Evolutionary conservation across 495 filamentous ascomycete species (phyloP).

Genomic region (Bryoglossum gracile): DNA sequence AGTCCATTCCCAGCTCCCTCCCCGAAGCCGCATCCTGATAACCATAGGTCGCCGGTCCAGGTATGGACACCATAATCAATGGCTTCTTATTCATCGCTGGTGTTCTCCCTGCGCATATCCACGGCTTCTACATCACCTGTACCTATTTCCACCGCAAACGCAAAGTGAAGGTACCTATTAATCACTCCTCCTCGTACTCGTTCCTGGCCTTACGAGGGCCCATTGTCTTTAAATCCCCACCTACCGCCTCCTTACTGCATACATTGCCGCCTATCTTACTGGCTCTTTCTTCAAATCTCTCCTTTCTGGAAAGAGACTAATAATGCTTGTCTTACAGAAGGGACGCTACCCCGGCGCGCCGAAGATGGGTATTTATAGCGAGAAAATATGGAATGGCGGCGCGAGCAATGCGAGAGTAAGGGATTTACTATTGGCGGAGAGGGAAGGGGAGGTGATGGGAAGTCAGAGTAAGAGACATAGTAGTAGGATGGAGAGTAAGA

Average conservation of each 20-base stretch:
- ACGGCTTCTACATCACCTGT: slow-evolving; percentile 35
- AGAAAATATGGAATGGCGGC: slow-evolving; percentile 26
- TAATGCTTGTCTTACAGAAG: too few relatives aligned
- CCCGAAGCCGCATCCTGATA: background rate
- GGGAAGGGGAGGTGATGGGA: too few relatives aligned
- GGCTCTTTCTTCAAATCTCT: too few relatives aligned
- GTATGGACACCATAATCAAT: slow-evolving; percentile 30
- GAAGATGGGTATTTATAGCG: slow-evolving; percentile 22
- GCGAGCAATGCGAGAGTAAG: slow-evolving; percentile 19
- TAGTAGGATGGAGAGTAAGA: slow-evolving; percentile 1
- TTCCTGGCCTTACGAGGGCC: too few relatives aligned
- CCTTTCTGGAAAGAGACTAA: too few relatives aligned
- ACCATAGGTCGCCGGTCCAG: slow-evolving; percentile 17
- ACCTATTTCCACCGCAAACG: slow-evolving; percentile 32
- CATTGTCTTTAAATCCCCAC: too few relatives aligned
- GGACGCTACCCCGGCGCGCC: slow-evolving; percentile 23
- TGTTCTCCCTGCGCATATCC: slow-evolving; percentile 33
- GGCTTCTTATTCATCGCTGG: slow-evolving; percentile 33
- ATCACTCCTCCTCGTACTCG: too few relatives aligned
- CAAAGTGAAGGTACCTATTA: too few relatives aligned
- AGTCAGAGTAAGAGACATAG: background rate
- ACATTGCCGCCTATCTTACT: too few relatives aligned
- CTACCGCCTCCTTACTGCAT: too few relatives aligned
- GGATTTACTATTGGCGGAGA: slow-evolving; percentile 8
- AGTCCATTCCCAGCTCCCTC: background rate